A percentile compares a stretch with the other conserved stretches of the same genome.
Conservation (phyloP, 371 early-diverging fungal genomes). For the Mortierella polycephala region DNA sequence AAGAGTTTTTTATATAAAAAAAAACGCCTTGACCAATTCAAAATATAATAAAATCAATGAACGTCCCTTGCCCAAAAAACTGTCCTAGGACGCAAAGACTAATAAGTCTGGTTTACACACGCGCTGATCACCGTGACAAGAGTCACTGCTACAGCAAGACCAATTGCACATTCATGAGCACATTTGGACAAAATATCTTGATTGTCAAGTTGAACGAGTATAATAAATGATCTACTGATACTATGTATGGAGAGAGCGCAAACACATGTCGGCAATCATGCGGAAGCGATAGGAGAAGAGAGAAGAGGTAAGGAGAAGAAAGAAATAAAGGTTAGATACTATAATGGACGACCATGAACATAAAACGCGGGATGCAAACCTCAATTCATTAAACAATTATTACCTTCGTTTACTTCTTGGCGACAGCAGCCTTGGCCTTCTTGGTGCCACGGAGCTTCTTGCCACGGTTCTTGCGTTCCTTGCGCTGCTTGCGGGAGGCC, state of each 20-base stretch:
- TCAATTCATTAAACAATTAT: not conserved
- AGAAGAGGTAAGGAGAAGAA: no score
- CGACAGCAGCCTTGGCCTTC: slow-evolving; percentile 87
- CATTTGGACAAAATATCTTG: not conserved
- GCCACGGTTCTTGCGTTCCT: slow-evolving; percentile 99
- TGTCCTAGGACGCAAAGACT: not conserved
- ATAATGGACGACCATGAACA: no score
- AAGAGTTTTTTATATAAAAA: not conserved
- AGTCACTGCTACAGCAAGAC: no score
- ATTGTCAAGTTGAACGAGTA: no score
- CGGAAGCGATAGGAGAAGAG: no score
- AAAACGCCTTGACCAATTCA: not conserved
- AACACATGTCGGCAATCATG: no score
- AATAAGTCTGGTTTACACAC: not conserved
- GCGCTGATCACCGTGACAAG: no score
- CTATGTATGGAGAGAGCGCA: no score
- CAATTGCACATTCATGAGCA: not conserved
- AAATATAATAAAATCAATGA: not conserved
- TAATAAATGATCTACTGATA: no score
- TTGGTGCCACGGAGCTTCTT: slow-evolving; percentile 98
- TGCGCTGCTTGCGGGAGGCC: slow-evolving; percentile 97
- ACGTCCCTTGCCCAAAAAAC: no score
- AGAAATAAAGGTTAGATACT: no score
- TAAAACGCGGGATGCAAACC: no score
- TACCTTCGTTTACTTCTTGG: slow-evolving; percentile 57